Percentiles rank a stretch among this genome's conserved stretches.
Conservation (phyloP, 805 yeast species). For the Candida maltosa region DNA sequence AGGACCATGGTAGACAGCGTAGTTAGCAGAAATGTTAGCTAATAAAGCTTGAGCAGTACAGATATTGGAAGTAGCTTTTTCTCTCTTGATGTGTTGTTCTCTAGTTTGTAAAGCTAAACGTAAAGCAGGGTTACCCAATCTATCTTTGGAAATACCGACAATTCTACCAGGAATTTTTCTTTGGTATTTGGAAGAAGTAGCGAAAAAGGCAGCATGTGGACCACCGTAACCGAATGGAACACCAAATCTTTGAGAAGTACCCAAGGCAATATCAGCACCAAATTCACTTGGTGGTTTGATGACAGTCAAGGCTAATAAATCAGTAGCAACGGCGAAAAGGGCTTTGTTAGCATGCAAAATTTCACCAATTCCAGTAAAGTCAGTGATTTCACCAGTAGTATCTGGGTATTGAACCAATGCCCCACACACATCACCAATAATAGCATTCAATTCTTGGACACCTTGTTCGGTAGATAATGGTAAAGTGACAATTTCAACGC, state of each 20-base stretch:
- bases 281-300: constrained; percentile 79
- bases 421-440: constrained; percentile 58
- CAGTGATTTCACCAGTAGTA: constrained; percentile 67
- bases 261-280: constrained; percentile 91
- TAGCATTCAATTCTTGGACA: constrained; percentile 19
- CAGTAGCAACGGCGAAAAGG: constrained; percentile 83
- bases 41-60: constrained; percentile 97
- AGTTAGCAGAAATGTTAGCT: constrained; percentile 94
- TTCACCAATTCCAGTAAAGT: constrained; percentile 56
- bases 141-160: constrained; percentile 88
- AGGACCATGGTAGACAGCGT: constrained; percentile 95
- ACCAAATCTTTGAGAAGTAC: constrained; percentile 93
- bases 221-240: constrained; percentile 98
- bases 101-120: constrained; percentile 95
- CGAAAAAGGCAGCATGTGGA: constrained; percentile 97
- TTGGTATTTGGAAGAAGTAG: constrained; percentile 75
- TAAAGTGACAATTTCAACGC: constrained; percentile 58
- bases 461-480: constrained; percentile 47
- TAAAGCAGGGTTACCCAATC: constrained; percentile 84
- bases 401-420: constrained; percentile 87
- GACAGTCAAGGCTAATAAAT: constrained; percentile 82
- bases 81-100: constrained; percentile 97
- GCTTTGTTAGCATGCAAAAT: constrained; percentile 71
- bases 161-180: constrained; percentile 96
- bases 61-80: constrained; percentile 95